phyloP scores from a whole-genome alignment of 1,284 basidiomycete species.

The Cryptococcus jaspeensis region DNA sequence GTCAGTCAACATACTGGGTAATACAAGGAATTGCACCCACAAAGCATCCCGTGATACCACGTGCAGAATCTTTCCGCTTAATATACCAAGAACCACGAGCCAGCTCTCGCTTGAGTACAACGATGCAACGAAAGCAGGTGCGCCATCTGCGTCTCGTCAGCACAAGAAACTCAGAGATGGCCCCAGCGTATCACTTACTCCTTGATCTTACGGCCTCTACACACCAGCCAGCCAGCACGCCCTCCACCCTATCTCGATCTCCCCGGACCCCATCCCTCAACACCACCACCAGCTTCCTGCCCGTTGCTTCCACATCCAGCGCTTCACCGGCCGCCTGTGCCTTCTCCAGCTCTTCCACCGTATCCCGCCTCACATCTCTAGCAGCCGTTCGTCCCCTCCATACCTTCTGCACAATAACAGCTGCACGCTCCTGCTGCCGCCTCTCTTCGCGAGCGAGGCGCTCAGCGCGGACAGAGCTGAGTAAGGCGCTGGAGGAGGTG shows the following conservation, averaged over 20 bases:
- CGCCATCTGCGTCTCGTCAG: conserved; percentile 4
- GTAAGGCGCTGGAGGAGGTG: conserved; percentile 36
- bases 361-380: neutral
- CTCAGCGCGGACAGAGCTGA: conserved; percentile 38
- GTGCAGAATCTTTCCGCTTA: conserved; percentile 5
- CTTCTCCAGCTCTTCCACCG: conserved; percentile 12
- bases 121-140: neutral
- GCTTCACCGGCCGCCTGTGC: conserved; percentile 3
- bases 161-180: neutral
- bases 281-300: conserved; percentile 18
- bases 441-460: conserved; percentile 37
- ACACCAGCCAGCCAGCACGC: conserved; percentile 24
- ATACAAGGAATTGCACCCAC: conserved; percentile 7
- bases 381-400: conserved; percentile 39
- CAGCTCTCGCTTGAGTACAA: conserved; percentile 4
- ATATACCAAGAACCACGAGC: conserved; percentile 1
- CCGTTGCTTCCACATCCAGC: conserved; percentile 13
- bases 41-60: conserved; percentile 10
- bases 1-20: neutral
- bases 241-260: conserved; percentile 9
- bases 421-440: conserved; percentile 33
- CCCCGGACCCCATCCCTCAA: neutral
- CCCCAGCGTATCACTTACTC: neutral
- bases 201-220: conserved; percentile 4
- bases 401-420: conserved; percentile 38